Evolutionary conservation across 176 grass and related monocot species (phyloP).

Genomic region (Aechmea fasciata): DNA sequence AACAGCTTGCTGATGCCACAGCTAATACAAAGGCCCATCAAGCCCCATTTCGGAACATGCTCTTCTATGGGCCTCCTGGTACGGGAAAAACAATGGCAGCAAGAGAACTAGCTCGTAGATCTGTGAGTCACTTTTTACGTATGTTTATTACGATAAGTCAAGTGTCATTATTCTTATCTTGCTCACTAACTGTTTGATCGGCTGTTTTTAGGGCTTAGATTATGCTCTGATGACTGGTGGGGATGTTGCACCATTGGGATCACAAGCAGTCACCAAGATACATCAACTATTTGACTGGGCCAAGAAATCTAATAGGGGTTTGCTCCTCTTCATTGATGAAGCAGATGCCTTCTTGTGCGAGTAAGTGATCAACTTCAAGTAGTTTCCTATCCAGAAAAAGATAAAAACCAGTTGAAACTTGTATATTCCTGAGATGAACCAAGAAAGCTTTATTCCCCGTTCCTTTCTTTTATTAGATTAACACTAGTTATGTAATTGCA

Average conservation of each 20-base stretch:
- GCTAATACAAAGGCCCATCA: conserved; percentile 95
- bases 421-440: not conserved
- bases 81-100: conserved; percentile 99
- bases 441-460: not conserved
- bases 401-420: not conserved
- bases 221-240: conserved; percentile 99
- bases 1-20: conserved; percentile 84
- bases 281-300: conserved; percentile 98
- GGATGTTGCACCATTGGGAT: conserved; percentile 91
- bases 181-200: not conserved
- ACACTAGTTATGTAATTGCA: not conserved
- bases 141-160: not conserved
- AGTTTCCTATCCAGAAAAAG: not conserved
- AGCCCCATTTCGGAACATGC: conserved; percentile 97
- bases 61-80: conserved; percentile 96
- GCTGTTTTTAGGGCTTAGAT: conserved; percentile 58
- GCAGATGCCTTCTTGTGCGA: conserved; percentile 97
- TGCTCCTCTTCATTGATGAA: conserved; percentile 96
- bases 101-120: conserved; percentile 74
- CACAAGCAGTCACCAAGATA: conserved; percentile 96
- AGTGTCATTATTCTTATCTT: not conserved
- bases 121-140: conserved; percentile 37
- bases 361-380: conserved; percentile 49
- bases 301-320: conserved; percentile 89
- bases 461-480: not conserved